Base-by-base conservation (phyloP, 768 basidiomycete genomes). In the Auriscalpium microsporum region DNA sequence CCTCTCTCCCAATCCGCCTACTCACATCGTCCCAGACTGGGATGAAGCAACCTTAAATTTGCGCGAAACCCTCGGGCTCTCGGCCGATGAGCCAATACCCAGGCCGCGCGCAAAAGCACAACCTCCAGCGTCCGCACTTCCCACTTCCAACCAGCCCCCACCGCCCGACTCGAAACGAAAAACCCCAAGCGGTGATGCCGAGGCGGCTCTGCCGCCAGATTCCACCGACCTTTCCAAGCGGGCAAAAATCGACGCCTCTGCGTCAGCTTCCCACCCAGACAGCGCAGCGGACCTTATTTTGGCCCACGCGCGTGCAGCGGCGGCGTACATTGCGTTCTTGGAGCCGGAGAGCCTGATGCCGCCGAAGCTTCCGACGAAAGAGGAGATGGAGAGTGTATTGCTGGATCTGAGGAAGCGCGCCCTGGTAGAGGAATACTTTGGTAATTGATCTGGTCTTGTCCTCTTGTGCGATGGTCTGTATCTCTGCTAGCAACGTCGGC, bases 351-450 rank as follows among this genome's bases (percentile, higher is more conserved):
- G 84, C 56, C 76, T 95, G 9, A 65, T 89, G 52, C 82, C 85
- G 10, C 92, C 93, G 0, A 83, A 79, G 61, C 68, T 94, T 69
- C 88, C 90, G 1, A 82, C 80, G 1, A 75, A 79, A 54, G 79
- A 81, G 47, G 89, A 94, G 68, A 86, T 91, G 87, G 90, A 90
- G 66, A 67, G 69, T 19, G 79, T 88, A 10, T 67, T 96, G 53
- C 75, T 96, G 55, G 79, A 78, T 28, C 72, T 93, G 58, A 77
- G 87, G 65, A 94, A 95, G 72, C 79, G 84, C 71, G 85, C 85
- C 19, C 69, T 95, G 45, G 81, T 91, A 54, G 86, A 90, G 63
- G 91, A 96, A 67, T 85, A 85, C 59, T 76, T 81, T 61, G 83
- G 80, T n/a, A 73, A 77, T 35, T 60, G 66, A 49, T 36, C 21